phyloP scores from a whole-genome alignment of 768 basidiomycete species.

The Russula olivacea region DNA sequence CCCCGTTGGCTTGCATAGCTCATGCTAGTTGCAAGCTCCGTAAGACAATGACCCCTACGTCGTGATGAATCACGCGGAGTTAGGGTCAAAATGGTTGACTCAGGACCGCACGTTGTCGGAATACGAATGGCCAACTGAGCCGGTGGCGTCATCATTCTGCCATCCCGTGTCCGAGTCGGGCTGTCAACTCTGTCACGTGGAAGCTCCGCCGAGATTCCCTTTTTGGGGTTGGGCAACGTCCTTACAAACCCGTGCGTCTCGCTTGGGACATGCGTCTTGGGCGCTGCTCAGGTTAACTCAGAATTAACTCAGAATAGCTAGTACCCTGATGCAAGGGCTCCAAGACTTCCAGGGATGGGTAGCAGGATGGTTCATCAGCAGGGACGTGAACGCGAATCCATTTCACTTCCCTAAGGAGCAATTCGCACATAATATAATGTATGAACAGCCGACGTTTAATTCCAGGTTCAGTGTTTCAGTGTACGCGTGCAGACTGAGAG shows the following conservation, averaged over 20 bases:
- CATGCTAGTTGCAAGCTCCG: conserved; percentile 4
- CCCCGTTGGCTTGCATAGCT: neutral
- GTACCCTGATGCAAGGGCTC: neutral
- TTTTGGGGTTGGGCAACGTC: neutral
- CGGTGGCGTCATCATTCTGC: conserved; percentile 4
- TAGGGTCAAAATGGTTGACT: conserved; percentile 2
- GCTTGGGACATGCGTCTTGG: neutral
- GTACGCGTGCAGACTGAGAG: neutral
- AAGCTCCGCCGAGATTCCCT: neutral
- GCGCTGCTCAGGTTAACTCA: conserved; percentile 2
- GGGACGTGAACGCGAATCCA: neutral
- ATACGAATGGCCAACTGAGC: neutral
- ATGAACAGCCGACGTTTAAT: neutral
- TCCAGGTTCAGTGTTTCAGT: neutral
- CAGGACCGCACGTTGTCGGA: neutral
- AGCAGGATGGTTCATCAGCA: neutral
- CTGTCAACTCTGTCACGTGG: neutral
- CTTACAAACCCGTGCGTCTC: neutral
- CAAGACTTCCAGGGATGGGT: neutral
- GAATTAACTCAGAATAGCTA: neutral
- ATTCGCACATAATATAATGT: neutral
- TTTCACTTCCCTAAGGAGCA: neutral
- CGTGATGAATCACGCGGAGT: conserved; percentile 7
- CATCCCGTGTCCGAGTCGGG: neutral
- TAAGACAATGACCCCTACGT: neutral